These are phyloP conservation scores for Blastobotrys aristatus DNA, from an alignment of 1,139 yeast species.

Conservation along the genomic window DNA sequence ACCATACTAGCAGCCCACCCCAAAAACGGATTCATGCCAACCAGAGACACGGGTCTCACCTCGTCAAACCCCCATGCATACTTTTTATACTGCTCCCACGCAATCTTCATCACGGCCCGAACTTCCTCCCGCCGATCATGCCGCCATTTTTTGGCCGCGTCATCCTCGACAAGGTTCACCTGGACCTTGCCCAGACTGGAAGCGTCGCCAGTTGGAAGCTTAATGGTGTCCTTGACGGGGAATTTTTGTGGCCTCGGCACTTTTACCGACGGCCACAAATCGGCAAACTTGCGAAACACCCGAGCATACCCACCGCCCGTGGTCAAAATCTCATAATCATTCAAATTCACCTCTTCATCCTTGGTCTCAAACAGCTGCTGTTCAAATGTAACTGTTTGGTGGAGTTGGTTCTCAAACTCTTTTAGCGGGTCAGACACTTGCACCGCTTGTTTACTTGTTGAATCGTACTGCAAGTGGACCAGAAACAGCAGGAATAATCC, in stretches of 20 bases:
- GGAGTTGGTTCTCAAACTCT: background rate
- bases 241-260: constrained; percentile 26
- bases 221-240: constrained; percentile 19
- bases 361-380: background rate
- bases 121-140: constrained; percentile 43
- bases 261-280: constrained; percentile 8
- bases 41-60: constrained; percentile 37
- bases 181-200: constrained; percentile 19
- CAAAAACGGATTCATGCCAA: constrained; percentile 38
- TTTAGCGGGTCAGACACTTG: background rate
- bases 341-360: background rate
- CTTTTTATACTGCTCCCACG: constrained; percentile 57
- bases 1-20: constrained; percentile 53
- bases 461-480: background rate
- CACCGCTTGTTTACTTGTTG: background rate
- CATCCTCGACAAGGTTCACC: constrained; percentile 17
- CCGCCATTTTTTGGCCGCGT: constrained; percentile 11
- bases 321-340: constrained; percentile 10
- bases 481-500: constrained; percentile 1
- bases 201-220: constrained; percentile 13
- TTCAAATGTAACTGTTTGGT: background rate
- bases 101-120: constrained; percentile 46
- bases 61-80: constrained; percentile 62
- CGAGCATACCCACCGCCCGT: constrained; percentile 11
- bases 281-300: background rate